Base-by-base conservation (phyloP, 805 yeast species). In the Nakazawaea siamensis region DNA sequence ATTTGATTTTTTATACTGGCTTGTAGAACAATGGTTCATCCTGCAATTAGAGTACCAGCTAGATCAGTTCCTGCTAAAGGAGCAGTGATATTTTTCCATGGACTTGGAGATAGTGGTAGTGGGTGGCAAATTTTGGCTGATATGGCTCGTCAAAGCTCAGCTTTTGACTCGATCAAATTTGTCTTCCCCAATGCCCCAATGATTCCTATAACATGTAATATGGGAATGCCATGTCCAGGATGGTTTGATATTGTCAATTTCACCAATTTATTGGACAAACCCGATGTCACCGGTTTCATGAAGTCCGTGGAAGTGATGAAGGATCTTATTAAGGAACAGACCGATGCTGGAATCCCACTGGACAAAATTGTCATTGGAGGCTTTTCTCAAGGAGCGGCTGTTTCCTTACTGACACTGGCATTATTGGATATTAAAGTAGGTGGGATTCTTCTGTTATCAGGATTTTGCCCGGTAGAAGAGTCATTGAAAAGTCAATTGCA, bases 181-280 rank as follows among this genome's bases (percentile, higher is more conserved):
- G 68, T 88, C n/a, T 84, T 92, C 47, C 98, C 98, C 4, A 78
- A 80, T 51, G 97, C 98, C 0, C 96, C 96, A 5, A 48, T 48
- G 1, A 64, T 70, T 25, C 86, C 86, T 8, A 68, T 88, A 35
- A 70, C 87, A 1, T 72, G 66, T 35, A 80, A 78, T 46, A 74
- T 73, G 16, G 94, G 92, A 2, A 54, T 60, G 48, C 44, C 49
- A 1, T 79, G 80, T 79, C 82, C 95, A 0, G 78, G 77, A 2
- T 92, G 98, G 98, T 90, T 85, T 51, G 94, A 86, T 49, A 70
- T 88, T 27, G 59, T 51, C 33, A 71, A 64, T 18, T 64, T 80
- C 48, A 58, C 63, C 0, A 45, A 56, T 31, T 17, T 12, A 33
- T 34, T 13, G 45, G 69, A 55, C 27, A 61, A 41, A 43, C 69